Base-by-base conservation (phyloP, 2,329 filamentous ascomycete genomes). In the Didymella keratinophila region DNA sequence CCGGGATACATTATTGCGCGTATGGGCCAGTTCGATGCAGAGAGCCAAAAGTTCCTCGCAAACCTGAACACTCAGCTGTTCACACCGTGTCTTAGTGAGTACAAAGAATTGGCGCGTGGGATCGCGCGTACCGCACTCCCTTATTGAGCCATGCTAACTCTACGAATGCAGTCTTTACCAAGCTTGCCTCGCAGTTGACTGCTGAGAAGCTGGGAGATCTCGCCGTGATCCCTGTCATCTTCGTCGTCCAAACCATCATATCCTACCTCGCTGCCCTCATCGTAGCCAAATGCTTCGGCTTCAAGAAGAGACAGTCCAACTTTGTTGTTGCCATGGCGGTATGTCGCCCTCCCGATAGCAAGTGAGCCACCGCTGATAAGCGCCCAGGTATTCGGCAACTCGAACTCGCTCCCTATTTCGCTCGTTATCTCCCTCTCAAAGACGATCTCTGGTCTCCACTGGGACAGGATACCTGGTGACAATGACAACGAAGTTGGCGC, bases 101-200 rank as follows among this genome's bases (percentile, higher is more conserved):
- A 21, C 39, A 10, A 14, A 18, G 9, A 18, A 10, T 32, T 6
- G n/a, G 36, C 39, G 49, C 44, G 43, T 49, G 10, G 8, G 20
- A 16, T 23, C 43, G 23, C 36, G 20, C 25, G 4, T 16, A 27
- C 4, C 23, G 18, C 23, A 21, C 20, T 12, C 12, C 25, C 8
- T n/a, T n/a, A n/a, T n/a, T n/a, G n/a, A n/a, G n/a, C n/a, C n/a
- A n/a, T n/a, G n/a, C n/a, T n/a, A n/a, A n/a, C n/a, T n/a, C n/a
- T n/a, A n/a, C n/a, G n/a, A n/a, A n/a, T n/a, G n/a, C 61, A 95
- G 93, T 99, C 77, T 99, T 98, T 78, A 97, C 92, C 16, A 99
- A 99, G 78, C 86, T 99, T 37, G 95, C 93, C 7, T 96, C 93
- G 1, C 94, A 99, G 78, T 85, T 99, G 58, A 97, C 91, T 44